These are phyloP conservation scores for Stephania japonica DNA, from an alignment of 164 flowering plant species.

Conservation along the genomic window DNA sequence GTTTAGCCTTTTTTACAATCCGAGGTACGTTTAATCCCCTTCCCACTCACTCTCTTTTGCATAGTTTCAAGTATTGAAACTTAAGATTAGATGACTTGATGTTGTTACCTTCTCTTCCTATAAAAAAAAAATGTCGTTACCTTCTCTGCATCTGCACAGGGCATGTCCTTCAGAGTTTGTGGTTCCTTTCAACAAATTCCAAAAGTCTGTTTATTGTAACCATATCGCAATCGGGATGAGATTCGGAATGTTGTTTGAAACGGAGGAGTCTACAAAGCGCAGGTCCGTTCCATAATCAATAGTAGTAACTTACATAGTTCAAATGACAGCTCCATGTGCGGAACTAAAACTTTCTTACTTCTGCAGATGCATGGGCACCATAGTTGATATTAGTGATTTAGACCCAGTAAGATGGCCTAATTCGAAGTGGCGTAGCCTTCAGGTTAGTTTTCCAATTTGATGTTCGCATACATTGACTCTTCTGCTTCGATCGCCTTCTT, in stretches of 20 bases:
- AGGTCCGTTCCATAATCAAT: slow-evolving; percentile 28
- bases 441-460: slow-evolving; percentile 35
- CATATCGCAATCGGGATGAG: slow-evolving; percentile 90
- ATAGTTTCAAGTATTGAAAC: not conserved
- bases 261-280: slow-evolving; percentile 93
- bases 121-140: no score
- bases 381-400: slow-evolving; percentile 68
- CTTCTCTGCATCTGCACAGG: slow-evolving; percentile 28
- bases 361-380: slow-evolving; percentile 92
- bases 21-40: slow-evolving; percentile 43
- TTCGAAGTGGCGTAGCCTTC: slow-evolving; percentile 95
- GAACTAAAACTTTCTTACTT: slow-evolving; percentile 3
- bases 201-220: slow-evolving; percentile 67
- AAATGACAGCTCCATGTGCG: not conserved
- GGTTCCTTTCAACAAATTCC: slow-evolving; percentile 67
- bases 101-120: not conserved
- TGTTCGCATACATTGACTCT: not conserved
- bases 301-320: not conserved
- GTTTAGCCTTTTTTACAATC: slow-evolving; percentile 92
- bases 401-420: slow-evolving; percentile 95
- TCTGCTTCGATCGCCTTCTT: not conserved
- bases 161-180: slow-evolving; percentile 95
- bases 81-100: slow-evolving; percentile 7
- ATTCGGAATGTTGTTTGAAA: slow-evolving; percentile 99
- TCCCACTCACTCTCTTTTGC: not conserved